Base-by-base conservation (phyloP, 2,329 filamentous ascomycete genomes). In the Colletotrichum viniferum region DNA sequence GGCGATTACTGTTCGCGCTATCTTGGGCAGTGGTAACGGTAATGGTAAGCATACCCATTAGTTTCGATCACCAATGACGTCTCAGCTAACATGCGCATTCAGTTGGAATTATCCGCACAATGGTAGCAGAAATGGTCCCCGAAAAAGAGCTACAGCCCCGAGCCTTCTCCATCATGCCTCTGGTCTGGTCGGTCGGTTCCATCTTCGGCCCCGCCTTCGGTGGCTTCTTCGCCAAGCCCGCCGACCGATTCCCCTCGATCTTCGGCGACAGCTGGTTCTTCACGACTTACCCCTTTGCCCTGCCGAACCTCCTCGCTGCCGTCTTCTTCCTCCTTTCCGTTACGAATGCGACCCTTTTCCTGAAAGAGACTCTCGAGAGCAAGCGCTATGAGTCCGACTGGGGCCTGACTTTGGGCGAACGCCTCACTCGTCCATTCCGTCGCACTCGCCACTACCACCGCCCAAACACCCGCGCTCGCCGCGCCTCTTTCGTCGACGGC, bases 141-240 rank as follows among this genome's bases (percentile, higher is more conserved):
- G 92, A 97, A 83, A 95, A 91, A 82, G 94, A 96, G 81, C 88
- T 98, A 8, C 96, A 98, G 81, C 96, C 96, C 0, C 89, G 92
- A 68, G 97, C 97, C 0, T 98, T 98, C 83, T 96, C 94, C 77
- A 88, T 98, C 61, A 98, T 98, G 96, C 96, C 96, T 5, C 86
- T 98, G 18, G 94, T 91, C 36, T 98, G 95, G 94, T 96, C 93
- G 13, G 87, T 98, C 68, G 96, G 96, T 1, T 94, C 92, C 43
- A 95, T 98, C 48, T 94, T 98, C 78, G 96, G 96, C 0, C 96
- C 96, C 2, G 93, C 92, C 5, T 94, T 98, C 80, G 96, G 96
- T 32, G 96, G 96, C 6, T 93, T 95, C 76, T 91, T 98, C 76
- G 95, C 96, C 10, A 93, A 95, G 74, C 96, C 96, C 0, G 92